A percentile compares a stretch with the other conserved stretches of the same genome.
phyloP scores from a whole-genome alignment of 495 filamentous ascomycete genomes.

The Trichoderma reesei region DNA sequence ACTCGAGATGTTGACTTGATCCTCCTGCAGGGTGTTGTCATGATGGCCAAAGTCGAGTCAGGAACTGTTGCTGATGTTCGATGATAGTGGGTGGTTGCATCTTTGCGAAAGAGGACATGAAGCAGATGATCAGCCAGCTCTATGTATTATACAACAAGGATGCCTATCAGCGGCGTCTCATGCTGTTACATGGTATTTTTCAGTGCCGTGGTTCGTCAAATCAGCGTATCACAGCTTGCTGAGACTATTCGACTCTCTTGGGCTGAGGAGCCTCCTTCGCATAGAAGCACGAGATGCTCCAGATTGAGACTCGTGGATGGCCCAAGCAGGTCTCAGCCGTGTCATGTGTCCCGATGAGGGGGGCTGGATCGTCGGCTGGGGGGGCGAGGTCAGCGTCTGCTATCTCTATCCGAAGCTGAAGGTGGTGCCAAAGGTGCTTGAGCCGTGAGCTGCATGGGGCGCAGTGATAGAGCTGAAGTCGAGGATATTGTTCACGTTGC shows the following conservation, averaged over 20 bases:
- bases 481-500: not conserved
- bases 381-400: not conserved
- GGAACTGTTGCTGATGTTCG: not conserved
- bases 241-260: no score
- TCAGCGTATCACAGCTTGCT: no score
- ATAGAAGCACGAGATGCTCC: not conserved
- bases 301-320: not conserved
- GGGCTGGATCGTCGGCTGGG: not conserved
- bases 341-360: not conserved
- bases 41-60: not conserved
- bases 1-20: not conserved
- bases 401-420: not conserved
- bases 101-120: not conserved
- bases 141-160: no score
- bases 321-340: not conserved
- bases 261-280: not conserved
- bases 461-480: not conserved
- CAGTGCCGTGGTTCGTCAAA: no score
- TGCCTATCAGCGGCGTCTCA: no score
- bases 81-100: not conserved
- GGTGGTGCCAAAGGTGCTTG: not conserved
- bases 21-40: not conserved
- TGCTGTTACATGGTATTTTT: no score
- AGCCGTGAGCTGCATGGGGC: not conserved
- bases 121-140: not conserved